Percentiles rank a stretch among this genome's conserved stretches.
Conservation (phyloP, 1,284 basidiomycete species). For the Cryptococcus amylolentus region DNA sequence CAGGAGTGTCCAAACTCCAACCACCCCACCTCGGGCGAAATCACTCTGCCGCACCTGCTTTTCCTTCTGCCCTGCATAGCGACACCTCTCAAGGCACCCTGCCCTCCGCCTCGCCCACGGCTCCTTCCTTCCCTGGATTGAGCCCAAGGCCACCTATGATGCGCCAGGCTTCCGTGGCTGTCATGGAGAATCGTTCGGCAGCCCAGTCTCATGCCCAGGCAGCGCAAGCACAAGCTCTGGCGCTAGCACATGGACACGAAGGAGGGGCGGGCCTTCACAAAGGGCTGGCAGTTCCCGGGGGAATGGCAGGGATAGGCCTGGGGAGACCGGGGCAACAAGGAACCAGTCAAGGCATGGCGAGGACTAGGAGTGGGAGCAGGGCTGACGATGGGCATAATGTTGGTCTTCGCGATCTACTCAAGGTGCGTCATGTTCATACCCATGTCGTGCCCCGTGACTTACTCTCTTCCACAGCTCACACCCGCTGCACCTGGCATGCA, state of each 20-base stretch:
- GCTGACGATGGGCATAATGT: slow-evolving; percentile 28
- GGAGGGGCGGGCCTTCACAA: slow-evolving; percentile 20
- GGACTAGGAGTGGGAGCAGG: slow-evolving; percentile 37
- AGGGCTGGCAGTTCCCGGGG: slow-evolving; percentile 23
- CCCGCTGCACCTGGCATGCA: slow-evolving; percentile 37
- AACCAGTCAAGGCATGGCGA: slow-evolving; percentile 3
- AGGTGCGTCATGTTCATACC: slow-evolving; percentile 22
- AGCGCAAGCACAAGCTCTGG: slow-evolving; percentile 28
- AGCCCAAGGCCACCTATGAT: slow-evolving; percentile 38
- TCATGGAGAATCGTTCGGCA: slow-evolving; percentile 44
- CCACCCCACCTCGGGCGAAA: slow-evolving; percentile 22
- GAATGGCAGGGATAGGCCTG: slow-evolving; percentile 2
- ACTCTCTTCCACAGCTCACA: slow-evolving; percentile 25
- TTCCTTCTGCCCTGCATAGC: slow-evolving; percentile 7
- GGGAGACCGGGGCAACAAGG: slow-evolving; percentile 3
- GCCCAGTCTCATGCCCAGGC: slow-evolving; percentile 31
- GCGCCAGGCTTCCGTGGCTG: slow-evolving; percentile 45
- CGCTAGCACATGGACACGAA: slow-evolving; percentile 20
- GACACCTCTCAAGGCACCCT: slow-evolving; percentile 1
- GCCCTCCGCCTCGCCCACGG: background rate
- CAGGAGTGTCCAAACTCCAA: slow-evolving; percentile 1
- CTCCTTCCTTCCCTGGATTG: background rate
- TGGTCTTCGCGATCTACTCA: slow-evolving; percentile 43
- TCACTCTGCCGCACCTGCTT: slow-evolving; percentile 26
- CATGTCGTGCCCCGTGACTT: background rate